Conservation (phyloP, 306 rosid genomes). For the Delonix regia region DNA sequence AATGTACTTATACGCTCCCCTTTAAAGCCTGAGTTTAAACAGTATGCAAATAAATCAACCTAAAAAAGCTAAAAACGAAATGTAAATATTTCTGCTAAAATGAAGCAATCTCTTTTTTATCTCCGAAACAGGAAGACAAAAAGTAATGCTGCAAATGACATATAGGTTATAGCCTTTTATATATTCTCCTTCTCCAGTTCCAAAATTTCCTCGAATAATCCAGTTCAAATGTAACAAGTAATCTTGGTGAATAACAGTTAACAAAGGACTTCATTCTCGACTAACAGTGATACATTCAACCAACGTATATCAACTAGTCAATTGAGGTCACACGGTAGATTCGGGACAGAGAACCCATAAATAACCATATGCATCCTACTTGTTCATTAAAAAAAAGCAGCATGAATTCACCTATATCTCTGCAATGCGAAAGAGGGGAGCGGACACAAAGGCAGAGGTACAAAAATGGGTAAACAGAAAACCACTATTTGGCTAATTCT, state of each 20-base stretch:
- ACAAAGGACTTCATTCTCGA: background rate
- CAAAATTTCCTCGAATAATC: background rate
- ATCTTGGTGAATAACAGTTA: background rate
- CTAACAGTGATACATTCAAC: background rate
- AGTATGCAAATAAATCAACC: slow-evolving; percentile 9
- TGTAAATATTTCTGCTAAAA: background rate
- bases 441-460: background rate
- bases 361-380: background rate
- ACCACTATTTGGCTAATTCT: background rate
- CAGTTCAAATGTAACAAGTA: background rate
- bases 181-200: background rate
- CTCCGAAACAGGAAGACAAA: background rate
- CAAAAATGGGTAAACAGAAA: background rate
- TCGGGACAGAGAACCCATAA: background rate
- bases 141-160: background rate
- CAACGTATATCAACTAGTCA: background rate
- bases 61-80: background rate
- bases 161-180: background rate
- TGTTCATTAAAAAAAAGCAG: background rate
- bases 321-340: background rate
- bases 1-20: slow-evolving; percentile 3
- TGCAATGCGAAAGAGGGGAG: background rate
- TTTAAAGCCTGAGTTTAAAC: background rate
- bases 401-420: background rate
- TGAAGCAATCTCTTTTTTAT: background rate